Evolutionary conservation across 805 yeast genomes (phyloP).

Genomic region (Metschnikowia amazonensis): DNA sequence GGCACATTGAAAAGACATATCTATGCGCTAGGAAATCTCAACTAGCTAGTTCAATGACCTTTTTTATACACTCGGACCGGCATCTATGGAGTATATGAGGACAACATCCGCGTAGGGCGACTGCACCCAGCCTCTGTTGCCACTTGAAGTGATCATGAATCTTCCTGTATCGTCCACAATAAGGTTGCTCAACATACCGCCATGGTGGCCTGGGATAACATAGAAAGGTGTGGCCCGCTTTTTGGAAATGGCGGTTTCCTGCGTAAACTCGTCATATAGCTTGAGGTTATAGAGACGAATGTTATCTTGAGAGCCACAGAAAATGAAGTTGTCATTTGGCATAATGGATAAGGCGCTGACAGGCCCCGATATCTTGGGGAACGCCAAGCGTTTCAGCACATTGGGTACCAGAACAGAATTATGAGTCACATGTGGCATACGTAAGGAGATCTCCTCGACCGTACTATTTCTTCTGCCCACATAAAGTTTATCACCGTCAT

Average conservation of each 20-base stretch:
- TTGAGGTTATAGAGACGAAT: conserved; percentile 78
- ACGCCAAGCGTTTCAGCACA: conserved; percentile 57
- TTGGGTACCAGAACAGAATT: conserved; percentile 32
- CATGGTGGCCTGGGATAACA: conserved; percentile 95
- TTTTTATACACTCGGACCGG: conserved; percentile 22
- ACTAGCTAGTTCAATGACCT: neutral
- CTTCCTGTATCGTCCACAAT: conserved; percentile 83
- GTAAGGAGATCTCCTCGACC: conserved; percentile 70
- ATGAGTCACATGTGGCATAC: conserved; percentile 46
- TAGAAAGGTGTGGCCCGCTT: conserved; percentile 66
- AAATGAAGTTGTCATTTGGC: conserved; percentile 74
- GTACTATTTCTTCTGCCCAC: conserved; percentile 88
- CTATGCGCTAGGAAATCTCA: conserved; percentile 20
- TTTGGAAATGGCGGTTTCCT: conserved; percentile 27
- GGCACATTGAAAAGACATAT: conserved; percentile 31
- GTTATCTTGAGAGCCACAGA: conserved; percentile 90
- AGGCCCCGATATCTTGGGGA: conserved; percentile 88
- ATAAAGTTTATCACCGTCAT: conserved; percentile 70
- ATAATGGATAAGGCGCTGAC: conserved; percentile 75
- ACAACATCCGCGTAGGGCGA: conserved; percentile 77
- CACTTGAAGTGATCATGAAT: conserved; percentile 87
- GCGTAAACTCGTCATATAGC: conserved; percentile 34
- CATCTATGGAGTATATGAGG: conserved; percentile 72
- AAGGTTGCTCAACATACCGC: conserved; percentile 77
- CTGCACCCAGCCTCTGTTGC: conserved; percentile 91